Conservation (phyloP, 2,329 filamentous ascomycete genomes). For the Phyllosticta citrichinensis region DNA sequence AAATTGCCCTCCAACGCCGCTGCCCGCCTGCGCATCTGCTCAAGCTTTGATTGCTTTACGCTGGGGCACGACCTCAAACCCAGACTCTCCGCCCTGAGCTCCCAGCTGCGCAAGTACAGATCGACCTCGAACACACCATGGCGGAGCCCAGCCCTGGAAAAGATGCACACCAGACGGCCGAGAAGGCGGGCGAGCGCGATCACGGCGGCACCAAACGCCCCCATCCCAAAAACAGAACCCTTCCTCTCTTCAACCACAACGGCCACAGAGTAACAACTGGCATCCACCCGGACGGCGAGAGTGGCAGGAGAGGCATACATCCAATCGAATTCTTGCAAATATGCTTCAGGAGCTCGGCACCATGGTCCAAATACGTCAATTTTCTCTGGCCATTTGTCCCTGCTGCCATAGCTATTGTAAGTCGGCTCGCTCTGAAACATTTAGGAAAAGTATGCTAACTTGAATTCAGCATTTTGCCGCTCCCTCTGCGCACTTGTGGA, state of each 20-base stretch:
- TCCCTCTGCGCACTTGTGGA: conserved; percentile 48
- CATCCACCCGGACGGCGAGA: conserved; percentile 51
- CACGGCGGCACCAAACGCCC: conserved; percentile 2
- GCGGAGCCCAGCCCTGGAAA: neutral
- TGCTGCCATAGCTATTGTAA: conserved; percentile 55
- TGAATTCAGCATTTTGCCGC: conserved; percentile 38
- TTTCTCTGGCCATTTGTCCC: conserved; percentile 67
- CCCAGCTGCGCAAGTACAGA: neutral
- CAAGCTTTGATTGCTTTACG: neutral
- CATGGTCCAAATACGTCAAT: conserved; percentile 55
- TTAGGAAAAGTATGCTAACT: neutral
- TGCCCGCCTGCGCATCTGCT: neutral
- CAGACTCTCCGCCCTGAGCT: neutral
- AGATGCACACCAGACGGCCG: neutral
- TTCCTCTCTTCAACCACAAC: conserved; percentile 31
- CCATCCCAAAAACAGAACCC: neutral
- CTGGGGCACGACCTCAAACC: neutral
- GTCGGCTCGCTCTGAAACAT: conserved; percentile 4
- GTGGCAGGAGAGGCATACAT: conserved; percentile 56
- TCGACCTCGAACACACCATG: neutral
- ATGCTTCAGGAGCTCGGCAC: conserved; percentile 53
- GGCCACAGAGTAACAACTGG: conserved; percentile 33
- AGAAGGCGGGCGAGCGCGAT: neutral
- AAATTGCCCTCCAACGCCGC: neutral
- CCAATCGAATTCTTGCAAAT: conserved; percentile 55